phyloP scores from a whole-genome alignment of 345 rosid genomes.

The Lenwebbia sp. region DNA sequence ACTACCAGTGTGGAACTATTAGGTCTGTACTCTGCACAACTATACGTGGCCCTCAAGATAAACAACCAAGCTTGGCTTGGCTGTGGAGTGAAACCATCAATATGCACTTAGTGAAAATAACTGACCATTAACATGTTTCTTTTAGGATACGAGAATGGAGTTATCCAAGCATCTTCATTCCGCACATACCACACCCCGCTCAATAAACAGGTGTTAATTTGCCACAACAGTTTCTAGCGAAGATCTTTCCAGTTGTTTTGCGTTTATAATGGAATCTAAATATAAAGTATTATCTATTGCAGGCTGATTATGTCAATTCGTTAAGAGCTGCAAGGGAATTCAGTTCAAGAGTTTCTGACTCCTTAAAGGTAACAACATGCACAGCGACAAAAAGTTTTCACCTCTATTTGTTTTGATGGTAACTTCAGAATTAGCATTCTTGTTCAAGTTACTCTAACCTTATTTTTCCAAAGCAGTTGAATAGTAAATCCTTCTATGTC shows the following conservation, averaged over 20 bases:
- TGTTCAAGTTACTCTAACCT: not conserved
- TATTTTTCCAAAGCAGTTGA: too few relatives aligned
- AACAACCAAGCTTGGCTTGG: not conserved
- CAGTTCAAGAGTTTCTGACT: constrained; percentile 58
- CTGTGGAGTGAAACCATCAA: not conserved
- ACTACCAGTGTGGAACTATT: constrained; percentile 71
- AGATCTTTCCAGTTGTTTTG: not conserved
- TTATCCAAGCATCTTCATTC: constrained; percentile 86
- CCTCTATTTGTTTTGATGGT: not conserved
- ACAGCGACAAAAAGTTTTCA: not conserved
- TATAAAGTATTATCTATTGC: constrained; percentile 3
- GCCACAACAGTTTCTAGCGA: not conserved
- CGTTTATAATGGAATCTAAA: not conserved
- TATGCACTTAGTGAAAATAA: not conserved
- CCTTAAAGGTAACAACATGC: constrained; percentile 50
- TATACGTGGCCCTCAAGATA: not conserved
- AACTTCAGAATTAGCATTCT: not conserved
- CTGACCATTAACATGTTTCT: not conserved
- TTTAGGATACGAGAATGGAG: constrained; percentile 65
- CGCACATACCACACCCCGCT: constrained; percentile 98
- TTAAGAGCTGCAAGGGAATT: constrained; percentile 89
- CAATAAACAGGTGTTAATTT: constrained; percentile 65
- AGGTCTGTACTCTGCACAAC: constrained; percentile 31
- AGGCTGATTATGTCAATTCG: constrained; percentile 87
- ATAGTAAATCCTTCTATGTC: too few relatives aligned